Evolutionary conservation across 306 rosid species (phyloP).

Genomic region (Rosa chinensis): DNA sequence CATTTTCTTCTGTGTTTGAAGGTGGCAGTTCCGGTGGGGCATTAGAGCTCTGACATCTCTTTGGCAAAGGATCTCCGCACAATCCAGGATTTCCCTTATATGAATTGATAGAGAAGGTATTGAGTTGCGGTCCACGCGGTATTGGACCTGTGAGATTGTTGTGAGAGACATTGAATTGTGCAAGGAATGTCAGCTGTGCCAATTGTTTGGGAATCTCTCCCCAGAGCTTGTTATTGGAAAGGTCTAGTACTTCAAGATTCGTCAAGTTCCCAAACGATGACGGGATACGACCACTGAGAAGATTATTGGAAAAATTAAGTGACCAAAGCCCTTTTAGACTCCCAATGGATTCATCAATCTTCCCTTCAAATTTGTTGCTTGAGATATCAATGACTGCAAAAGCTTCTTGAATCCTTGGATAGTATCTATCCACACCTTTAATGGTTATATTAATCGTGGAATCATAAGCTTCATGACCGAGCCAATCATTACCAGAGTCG

Average conservation of each 20-base stretch:
- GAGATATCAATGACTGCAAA: too few relatives aligned
- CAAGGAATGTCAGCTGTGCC: not conserved
- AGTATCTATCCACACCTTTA: too few relatives aligned
- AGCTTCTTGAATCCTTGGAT: too few relatives aligned
- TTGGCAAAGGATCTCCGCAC: not conserved
- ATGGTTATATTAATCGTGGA: too few relatives aligned
- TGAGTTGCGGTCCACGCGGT: not conserved
- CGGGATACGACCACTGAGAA: too few relatives aligned
- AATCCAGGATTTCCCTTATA: not conserved
- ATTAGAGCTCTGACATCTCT: not conserved
- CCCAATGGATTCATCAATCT: too few relatives aligned
- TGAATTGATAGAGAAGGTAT: not conserved
- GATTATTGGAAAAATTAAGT: too few relatives aligned
- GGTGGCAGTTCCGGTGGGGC: not conserved
- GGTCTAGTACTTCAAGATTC: not conserved
- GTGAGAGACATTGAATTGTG: not conserved
- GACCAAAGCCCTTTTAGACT: too few relatives aligned
- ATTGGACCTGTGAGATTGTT: not conserved
- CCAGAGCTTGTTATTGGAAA: not conserved
- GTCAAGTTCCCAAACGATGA: too few relatives aligned
- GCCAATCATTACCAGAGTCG: too few relatives aligned
- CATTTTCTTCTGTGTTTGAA: not conserved
- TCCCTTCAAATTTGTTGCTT: too few relatives aligned
- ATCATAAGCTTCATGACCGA: too few relatives aligned
- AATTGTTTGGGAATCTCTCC: not conserved